A percentile compares a stretch with the other conserved stretches of the same genome.
Evolutionary conservation across 2,329 filamentous ascomycete genomes (phyloP).

Genomic region (Venturia nashicola): DNA sequence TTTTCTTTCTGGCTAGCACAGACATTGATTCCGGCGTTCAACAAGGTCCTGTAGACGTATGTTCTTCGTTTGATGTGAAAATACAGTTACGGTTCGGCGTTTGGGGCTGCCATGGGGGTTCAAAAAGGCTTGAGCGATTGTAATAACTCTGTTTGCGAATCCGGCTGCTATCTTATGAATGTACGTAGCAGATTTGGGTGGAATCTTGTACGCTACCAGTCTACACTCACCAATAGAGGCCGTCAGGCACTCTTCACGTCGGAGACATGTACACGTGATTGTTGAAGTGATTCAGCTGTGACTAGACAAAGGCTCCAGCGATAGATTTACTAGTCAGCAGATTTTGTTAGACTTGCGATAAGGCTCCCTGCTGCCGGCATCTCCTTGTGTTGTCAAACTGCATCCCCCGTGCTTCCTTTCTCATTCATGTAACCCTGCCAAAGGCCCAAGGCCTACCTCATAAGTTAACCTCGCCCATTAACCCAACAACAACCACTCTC

Average conservation of each 20-base stretch:
- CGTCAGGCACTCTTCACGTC: background rate
- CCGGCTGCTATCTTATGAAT: background rate
- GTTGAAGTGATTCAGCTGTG: background rate
- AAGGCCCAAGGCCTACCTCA: background rate
- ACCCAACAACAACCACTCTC: constrained; percentile 3
- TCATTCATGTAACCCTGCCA: background rate
- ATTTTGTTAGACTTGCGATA: background rate
- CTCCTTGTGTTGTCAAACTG: background rate
- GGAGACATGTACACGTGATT: background rate
- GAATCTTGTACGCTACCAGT: background rate
- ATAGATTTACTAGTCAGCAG: background rate
- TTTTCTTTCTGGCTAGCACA: constrained; percentile 99
- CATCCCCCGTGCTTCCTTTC: background rate
- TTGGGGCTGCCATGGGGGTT: background rate
- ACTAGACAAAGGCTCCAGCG: background rate
- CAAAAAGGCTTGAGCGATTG: constrained; percentile 3
- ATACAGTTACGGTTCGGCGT: background rate
- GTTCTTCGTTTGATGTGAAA: constrained; percentile 1
- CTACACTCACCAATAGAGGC: background rate
- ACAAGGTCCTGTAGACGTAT: constrained; percentile 42
- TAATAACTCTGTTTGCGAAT: background rate
- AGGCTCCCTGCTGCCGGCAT: background rate
- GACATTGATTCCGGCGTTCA: constrained; percentile 91
- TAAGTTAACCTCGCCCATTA: background rate
- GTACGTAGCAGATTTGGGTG: background rate